A percentile compares a stretch with the other conserved stretches of the same genome.
Conservation (phyloP, 495 filamentous ascomycete genomes). For the Aspergillus bertholletiae region DNA sequence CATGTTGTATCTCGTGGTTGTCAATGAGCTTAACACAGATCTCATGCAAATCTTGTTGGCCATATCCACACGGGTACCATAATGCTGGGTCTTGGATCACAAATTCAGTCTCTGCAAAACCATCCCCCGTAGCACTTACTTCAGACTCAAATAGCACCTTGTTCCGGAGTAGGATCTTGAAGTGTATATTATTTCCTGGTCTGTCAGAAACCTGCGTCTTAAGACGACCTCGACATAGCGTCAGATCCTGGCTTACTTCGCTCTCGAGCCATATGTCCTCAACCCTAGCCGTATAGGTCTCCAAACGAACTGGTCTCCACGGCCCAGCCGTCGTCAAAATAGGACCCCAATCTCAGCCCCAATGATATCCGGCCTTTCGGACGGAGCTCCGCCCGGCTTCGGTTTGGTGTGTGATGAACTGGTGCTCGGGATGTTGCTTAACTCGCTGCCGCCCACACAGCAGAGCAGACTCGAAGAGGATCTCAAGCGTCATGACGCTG, state of each 20-base stretch:
- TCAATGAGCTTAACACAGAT: constrained; percentile 11
- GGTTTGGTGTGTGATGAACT: constrained; percentile 69
- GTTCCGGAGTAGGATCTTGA: background rate
- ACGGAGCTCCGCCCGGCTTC: constrained; percentile 71
- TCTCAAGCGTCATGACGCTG: constrained; percentile 43
- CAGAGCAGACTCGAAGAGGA: constrained; percentile 53
- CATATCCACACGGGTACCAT: constrained; percentile 14
- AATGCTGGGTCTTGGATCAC: constrained; percentile 1
- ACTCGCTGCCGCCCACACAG: constrained; percentile 46
- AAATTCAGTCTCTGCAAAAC: constrained; percentile 2
- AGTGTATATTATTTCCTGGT: background rate
- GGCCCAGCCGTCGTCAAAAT: constrained; percentile 75
- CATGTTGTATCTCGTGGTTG: constrained; percentile 43
- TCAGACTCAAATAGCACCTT: background rate
- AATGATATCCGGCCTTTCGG: constrained; percentile 84
- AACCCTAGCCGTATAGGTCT: constrained; percentile 65
- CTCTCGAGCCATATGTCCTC: constrained; percentile 57
- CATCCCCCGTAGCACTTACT: background rate
- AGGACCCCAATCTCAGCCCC: constrained; percentile 95
- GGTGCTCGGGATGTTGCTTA: constrained; percentile 42
- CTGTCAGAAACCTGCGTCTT: constrained; percentile 20
- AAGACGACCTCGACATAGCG: constrained; percentile 11
- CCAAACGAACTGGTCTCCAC: constrained; percentile 72
- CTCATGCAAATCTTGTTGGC: background rate
- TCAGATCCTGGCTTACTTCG: background rate